phyloP scores from a whole-genome alignment of 2,329 filamentous ascomycete species.

The Trichoderma breve region DNA sequence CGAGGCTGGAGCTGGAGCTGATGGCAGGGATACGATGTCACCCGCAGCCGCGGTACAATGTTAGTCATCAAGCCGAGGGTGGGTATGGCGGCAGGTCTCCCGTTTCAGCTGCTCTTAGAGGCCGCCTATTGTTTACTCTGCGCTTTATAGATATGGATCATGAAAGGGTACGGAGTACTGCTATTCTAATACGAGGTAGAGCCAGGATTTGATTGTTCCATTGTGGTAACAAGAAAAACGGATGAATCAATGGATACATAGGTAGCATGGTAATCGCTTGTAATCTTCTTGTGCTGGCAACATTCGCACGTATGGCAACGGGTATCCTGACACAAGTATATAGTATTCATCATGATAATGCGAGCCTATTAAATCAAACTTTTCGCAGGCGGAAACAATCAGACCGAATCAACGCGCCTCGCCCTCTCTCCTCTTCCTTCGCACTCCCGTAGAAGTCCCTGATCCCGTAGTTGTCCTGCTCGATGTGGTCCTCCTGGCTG shows the following conservation, averaged over 20 bases:
- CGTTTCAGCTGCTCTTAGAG: background rate
- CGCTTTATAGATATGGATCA: background rate
- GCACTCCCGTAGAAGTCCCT: conserved; percentile 26
- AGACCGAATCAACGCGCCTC: conserved; percentile 1
- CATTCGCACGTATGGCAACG: background rate
- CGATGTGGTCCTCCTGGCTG: conserved; percentile 40
- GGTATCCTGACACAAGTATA: background rate
- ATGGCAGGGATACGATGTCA: conserved; percentile 26
- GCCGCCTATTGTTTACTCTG: background rate
- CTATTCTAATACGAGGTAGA: background rate
- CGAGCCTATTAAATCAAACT: conserved; percentile 13
- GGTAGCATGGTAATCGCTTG: background rate
- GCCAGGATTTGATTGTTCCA: background rate
- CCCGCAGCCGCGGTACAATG: conserved; percentile 29
- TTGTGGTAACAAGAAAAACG: background rate
- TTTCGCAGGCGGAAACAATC: conserved; percentile 2
- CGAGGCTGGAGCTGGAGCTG: conserved; percentile 14
- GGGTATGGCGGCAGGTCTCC: background rate
- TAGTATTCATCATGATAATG: conserved; percentile 2
- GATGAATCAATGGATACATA: background rate
- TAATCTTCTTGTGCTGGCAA: background rate
- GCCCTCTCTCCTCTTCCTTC: conserved; percentile 36
- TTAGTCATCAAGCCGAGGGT: background rate
- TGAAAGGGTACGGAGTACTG: background rate
- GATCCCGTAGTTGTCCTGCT: conserved; percentile 2